phyloP scores from a whole-genome alignment of 1,139 yeast genomes.

The Scheffersomyces parashehatae region DNA sequence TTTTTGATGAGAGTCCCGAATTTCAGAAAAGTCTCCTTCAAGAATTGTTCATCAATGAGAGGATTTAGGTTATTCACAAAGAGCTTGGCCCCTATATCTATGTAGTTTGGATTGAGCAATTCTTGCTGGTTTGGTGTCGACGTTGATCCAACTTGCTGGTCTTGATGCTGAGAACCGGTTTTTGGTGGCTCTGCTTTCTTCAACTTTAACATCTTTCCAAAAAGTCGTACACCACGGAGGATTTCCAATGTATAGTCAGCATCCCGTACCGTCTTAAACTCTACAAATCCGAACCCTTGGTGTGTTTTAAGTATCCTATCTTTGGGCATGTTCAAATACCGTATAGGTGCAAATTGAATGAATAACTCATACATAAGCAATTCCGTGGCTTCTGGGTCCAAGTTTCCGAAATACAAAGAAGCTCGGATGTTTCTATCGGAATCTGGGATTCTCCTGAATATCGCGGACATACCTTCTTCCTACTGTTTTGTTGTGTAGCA shows the following conservation, averaged over 20 bases:
- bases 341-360: slow-evolving; percentile 82
- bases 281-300: slow-evolving; percentile 90
- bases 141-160: slow-evolving; percentile 2
- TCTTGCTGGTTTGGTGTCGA: slow-evolving; percentile 3
- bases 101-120: slow-evolving; percentile 16
- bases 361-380: slow-evolving; percentile 74
- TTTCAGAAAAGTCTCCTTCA: slow-evolving; percentile 61
- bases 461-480: slow-evolving; percentile 4
- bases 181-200: slow-evolving; percentile 44
- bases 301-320: slow-evolving; percentile 71
- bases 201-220: slow-evolving; percentile 63
- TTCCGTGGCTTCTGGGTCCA: slow-evolving; percentile 74
- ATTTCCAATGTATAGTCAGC: slow-evolving; percentile 70
- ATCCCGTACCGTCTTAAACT: slow-evolving; percentile 60
- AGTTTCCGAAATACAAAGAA: slow-evolving; percentile 80
- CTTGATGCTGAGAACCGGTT: slow-evolving; percentile 1
- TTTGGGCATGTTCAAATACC: slow-evolving; percentile 70
- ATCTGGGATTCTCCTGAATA: slow-evolving; percentile 37
- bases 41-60: slow-evolving; percentile 61
- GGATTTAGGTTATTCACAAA: slow-evolving; percentile 74
- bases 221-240: slow-evolving; percentile 63
- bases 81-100: slow-evolving; percentile 73
- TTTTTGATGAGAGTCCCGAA: slow-evolving; percentile 64
- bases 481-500: background rate
- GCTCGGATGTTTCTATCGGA: slow-evolving; percentile 60